phyloP scores from a whole-genome alignment of 208 protist genomes.

The Leishmania gerbilli region DNA sequence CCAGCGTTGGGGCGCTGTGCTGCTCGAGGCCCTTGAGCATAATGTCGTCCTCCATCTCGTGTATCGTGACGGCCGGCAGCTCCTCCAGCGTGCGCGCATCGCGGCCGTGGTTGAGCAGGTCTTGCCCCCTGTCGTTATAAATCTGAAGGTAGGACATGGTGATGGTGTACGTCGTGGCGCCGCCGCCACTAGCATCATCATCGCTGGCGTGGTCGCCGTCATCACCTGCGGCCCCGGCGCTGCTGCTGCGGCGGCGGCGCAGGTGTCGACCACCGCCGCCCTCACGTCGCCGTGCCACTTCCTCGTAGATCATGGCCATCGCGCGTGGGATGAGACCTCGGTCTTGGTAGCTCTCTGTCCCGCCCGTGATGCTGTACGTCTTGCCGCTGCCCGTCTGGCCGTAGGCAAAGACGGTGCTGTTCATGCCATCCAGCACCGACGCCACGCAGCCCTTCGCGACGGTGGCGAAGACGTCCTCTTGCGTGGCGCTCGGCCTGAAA shows the following conservation, averaged over 20 bases:
- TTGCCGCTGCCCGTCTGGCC: constrained; percentile 93
- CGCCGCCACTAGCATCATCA: constrained; percentile 7
- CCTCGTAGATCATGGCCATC: constrained; percentile 83
- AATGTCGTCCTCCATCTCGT: constrained; percentile 68
- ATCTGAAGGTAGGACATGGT: constrained; percentile 89
- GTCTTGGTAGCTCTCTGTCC: constrained; percentile 84
- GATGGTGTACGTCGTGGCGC: constrained; percentile 38
- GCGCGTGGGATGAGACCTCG: constrained; percentile 90
- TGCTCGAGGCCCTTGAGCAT: constrained; percentile 66
- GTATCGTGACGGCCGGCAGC: constrained; percentile 63
- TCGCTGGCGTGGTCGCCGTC: neutral
- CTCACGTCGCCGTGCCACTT: constrained; percentile 41
- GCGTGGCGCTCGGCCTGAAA: constrained; percentile 71
- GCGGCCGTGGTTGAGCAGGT: constrained; percentile 82
- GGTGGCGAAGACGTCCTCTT: constrained; percentile 83
- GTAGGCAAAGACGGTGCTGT: constrained; percentile 92
- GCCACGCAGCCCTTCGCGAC: constrained; percentile 86
- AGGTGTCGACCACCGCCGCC: constrained; percentile 16
- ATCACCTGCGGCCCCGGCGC: neutral
- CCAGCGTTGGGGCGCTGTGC: constrained; percentile 66
- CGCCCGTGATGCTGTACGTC: constrained; percentile 92
- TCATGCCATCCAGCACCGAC: constrained; percentile 79
- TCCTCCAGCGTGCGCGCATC: constrained; percentile 89
- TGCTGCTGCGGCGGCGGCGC: neutral
- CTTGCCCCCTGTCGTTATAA: constrained; percentile 92